Conservation (phyloP, 768 basidiomycete species). For the Tephrocybe sp. region DNA sequence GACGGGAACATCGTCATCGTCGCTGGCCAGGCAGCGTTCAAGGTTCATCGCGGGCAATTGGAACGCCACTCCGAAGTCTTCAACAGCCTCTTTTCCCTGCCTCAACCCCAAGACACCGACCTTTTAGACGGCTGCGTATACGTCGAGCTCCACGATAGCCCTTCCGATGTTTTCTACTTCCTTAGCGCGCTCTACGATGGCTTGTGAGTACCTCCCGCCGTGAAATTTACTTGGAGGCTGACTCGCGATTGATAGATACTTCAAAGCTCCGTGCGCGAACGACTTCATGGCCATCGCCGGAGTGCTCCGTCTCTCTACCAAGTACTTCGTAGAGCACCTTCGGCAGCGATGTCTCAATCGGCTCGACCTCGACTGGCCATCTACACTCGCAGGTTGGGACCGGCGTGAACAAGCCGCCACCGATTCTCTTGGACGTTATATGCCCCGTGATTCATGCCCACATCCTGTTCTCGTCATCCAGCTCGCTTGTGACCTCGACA, state of each 20-base stretch:
- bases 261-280: constrained; percentile 45
- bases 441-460: constrained; percentile 55
- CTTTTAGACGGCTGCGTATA: constrained; percentile 57
- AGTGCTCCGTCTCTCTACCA: constrained; percentile 70
- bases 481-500: constrained; percentile 63
- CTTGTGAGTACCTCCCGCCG: constrained; percentile 48
- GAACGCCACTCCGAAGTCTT: constrained; percentile 80
- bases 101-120: constrained; percentile 51
- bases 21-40: constrained; percentile 59
- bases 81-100: constrained; percentile 61
- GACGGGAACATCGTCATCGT: constrained; percentile 73
- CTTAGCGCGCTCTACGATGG: constrained; percentile 75
- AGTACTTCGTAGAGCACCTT: constrained; percentile 73
- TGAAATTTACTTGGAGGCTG: background rate
- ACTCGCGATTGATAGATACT: constrained; percentile 44
- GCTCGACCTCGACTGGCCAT: constrained; percentile 65
- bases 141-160: constrained; percentile 64
- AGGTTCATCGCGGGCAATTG: constrained; percentile 73
- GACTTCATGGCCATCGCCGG: constrained; percentile 63
- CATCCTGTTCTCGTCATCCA: constrained; percentile 74
- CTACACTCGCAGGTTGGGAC: constrained; percentile 70
- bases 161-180: constrained; percentile 67
- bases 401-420: constrained; percentile 57
- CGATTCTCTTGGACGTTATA: constrained; percentile 50
- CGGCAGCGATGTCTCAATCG: constrained; percentile 59